These are phyloP conservation scores for Moesziomyces sp. DNA, from an alignment of 1,284 basidiomycete species.

Conservation along the genomic window DNA sequence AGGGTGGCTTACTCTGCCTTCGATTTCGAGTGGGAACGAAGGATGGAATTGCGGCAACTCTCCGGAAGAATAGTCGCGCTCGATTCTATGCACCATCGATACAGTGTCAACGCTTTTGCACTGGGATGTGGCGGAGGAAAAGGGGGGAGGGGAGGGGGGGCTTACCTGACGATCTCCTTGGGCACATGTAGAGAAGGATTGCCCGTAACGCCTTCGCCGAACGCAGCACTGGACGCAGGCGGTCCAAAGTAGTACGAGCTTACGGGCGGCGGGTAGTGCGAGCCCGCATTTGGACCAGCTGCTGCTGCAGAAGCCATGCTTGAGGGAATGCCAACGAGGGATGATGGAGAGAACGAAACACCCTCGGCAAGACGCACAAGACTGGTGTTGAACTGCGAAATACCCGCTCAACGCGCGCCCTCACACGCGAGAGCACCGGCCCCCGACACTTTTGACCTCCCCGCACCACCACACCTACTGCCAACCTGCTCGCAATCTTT, in stretches of 20 bases:
- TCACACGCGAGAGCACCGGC: too few species aligned
- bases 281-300: too few species aligned
- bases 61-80: constrained; percentile 82
- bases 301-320: too few species aligned
- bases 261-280: constrained; percentile 16
- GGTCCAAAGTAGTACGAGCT: constrained; percentile 56
- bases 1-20: constrained; percentile 75
- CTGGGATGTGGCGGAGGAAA: neutral
- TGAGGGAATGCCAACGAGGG: too few species aligned
- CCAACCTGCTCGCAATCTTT: too few species aligned
- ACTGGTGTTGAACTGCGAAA: too few species aligned
- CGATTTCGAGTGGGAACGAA: constrained; percentile 82
- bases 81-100: constrained; percentile 71
- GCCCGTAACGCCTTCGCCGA: constrained; percentile 79
- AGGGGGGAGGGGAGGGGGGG: neutral
- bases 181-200: constrained; percentile 83
- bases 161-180: constrained; percentile 77
- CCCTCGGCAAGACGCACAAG: too few species aligned
- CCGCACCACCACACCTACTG: too few species aligned
- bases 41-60: constrained; percentile 81
- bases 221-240: constrained; percentile 72
- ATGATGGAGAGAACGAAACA: neutral
- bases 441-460: too few species aligned
- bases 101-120: too few species aligned
- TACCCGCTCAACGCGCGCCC: too few species aligned